A percentile compares a stretch with the other conserved stretches of the same genome.
Conservation (phyloP, 257 asterid genomes). For the Forsythia suspensa region DNA sequence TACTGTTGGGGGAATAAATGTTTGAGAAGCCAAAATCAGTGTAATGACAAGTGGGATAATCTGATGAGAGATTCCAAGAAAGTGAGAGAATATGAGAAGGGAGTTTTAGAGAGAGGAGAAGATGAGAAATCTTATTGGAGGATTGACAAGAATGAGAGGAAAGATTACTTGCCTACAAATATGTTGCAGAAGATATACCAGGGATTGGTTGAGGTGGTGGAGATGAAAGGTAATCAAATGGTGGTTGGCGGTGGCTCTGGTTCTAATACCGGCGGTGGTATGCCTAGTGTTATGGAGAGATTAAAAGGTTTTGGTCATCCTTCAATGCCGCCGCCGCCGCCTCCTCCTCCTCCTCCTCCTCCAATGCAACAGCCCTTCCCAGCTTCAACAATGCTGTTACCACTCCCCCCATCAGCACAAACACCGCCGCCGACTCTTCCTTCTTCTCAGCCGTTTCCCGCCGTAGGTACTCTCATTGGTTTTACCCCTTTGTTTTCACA, state of each 20-base stretch:
- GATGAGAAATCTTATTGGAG: constrained; percentile 62
- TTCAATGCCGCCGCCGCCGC: constrained; percentile 22
- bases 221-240: constrained; percentile 38
- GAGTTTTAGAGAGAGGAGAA: constrained; percentile 16
- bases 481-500: constrained; percentile 4
- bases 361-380: constrained; percentile 36
- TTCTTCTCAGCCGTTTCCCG: constrained; percentile 50
- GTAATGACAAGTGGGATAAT: constrained; percentile 96
- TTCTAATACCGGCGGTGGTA: not conserved
- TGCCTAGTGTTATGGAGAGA: constrained; percentile 11
- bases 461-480: constrained; percentile 54
- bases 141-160: constrained; percentile 77
- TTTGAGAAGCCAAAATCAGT: constrained; percentile 87
- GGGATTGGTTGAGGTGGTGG: constrained; percentile 72
- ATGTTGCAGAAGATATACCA: constrained; percentile 78
- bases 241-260: constrained; percentile 14
- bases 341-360: constrained; percentile 32
- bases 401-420: constrained; percentile 37
- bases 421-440: constrained; percentile 24
- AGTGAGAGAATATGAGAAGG: constrained; percentile 68
- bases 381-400: constrained; percentile 20
- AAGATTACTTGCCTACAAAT: constrained; percentile 70
- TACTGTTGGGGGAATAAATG: constrained; percentile 83
- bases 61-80: constrained; percentile 94
- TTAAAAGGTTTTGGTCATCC: not conserved